Base-by-base conservation (phyloP, 1,284 basidiomycete species). In the Papiliotrema laurentii region DNA sequence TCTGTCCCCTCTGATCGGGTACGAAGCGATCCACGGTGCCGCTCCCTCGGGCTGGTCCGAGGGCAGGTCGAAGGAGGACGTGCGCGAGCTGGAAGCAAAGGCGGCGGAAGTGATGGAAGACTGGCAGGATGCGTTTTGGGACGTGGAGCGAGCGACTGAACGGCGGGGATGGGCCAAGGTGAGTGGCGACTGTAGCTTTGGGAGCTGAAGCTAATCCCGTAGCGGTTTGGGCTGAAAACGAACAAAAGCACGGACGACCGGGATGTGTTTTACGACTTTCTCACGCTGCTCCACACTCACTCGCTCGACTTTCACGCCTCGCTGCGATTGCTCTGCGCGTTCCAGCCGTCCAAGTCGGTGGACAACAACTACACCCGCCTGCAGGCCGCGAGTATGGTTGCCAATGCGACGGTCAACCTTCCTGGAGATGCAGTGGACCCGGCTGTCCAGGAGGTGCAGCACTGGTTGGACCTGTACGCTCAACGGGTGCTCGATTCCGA, bases 301-400 rank as follows among this genome's bases (percentile, higher is more conserved):
- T 76, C 76, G 43, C 77, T 93, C 18, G 92, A 96, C 73, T 93
- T 90, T 73, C 84, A 90, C 66, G 77, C 79, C 5, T 85, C 88
- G 2, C 87, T 93, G 78, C 82, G 91, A 30, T 75, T 71, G 5
- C 76, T 94, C 1, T 78, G 78, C 4, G 73, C 73, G 36, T 91
- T 93, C 78, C 74, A 73, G n/a, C 80, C 83, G 2, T 72, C 77
- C 14, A 43, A 44, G n/a, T 18, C 22, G 24, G 42, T 37, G 28
- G 61, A 64, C 16, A 51, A 51, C 10, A 53, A 59, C 0, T 67
- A 71, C 16, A 58, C 82, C 21, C 70, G 76, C 19, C 45, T 44
- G 0, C 83, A 84, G 60, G 70, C 87, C 19, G 65, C 72, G 9
- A 61, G 66, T 4, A 66, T 90, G 25, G 74, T 87, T 21, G 58